Base-by-base conservation (phyloP, 2,329 filamentous ascomycete species). In the Byssochlamys sp. region DNA sequence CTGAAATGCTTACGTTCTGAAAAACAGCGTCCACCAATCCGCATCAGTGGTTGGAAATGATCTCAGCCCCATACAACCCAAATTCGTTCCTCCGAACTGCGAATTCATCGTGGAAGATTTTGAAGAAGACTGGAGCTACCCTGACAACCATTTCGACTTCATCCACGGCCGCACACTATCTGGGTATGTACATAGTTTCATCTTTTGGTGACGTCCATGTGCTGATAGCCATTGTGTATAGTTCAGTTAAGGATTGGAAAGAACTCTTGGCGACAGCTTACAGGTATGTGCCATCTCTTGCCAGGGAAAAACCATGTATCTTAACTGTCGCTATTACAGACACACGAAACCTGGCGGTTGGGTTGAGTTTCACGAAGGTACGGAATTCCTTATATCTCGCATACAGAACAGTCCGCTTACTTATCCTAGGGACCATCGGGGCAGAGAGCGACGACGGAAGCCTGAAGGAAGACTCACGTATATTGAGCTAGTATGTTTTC, bases 141-240 rank as follows among this genome's bases (percentile, higher is more conserved):
- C 79, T 3, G 65, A 68, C 3, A 33, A 27, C 55, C 35, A n/a
- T 28, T 85, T 84, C 57, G 82, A 86, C 66, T 84, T 83, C 59
- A 78, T 86, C 33, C 83, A 85, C 65, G 78, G 79, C n/a, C 76
- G 84, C 2, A 78, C 82, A 57, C 80, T 81, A 1, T 78, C 80
- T 14, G 77, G 49, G 49, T 51, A 51, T 10, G 49, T 19, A 19
- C 19, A 19, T 19, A 19, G 19, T 19, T 19, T 12, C 49, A 24
- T 2, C 19, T 19, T 19, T 19, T 27, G 49, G 7, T 27, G 24
- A 51, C 24, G 24, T 24, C 4, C 24, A 51, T 10, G 11, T 51
- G 24, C 49, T 51, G 9, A 51, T 51, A 45, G n/a, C 49, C 11
- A 10, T 28, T 26, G 5, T n/a, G 45, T 1, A 51, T 28, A 51